phyloP scores from a whole-genome alignment of 2,329 filamentous ascomycete genomes.

The Knoxdaviesia capensis region DNA sequence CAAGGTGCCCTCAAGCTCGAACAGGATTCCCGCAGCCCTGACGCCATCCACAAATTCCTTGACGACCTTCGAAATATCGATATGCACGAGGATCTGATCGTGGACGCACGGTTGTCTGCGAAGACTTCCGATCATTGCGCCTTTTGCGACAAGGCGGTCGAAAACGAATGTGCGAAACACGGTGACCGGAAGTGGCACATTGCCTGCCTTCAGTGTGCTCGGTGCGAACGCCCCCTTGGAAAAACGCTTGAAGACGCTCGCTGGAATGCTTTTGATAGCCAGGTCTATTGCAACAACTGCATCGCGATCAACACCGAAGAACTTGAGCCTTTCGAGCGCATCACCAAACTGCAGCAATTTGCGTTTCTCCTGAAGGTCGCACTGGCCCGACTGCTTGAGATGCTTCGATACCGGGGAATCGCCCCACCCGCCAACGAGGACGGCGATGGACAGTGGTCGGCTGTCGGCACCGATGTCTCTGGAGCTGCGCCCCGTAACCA shows the following conservation, averaged over 20 bases:
- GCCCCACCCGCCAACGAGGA: constrained; percentile 60
- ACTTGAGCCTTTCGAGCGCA: constrained; percentile 39
- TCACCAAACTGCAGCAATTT: constrained; percentile 84
- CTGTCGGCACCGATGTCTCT: constrained; percentile 18
- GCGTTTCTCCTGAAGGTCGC: constrained; percentile 84
- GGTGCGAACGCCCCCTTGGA: constrained; percentile 44
- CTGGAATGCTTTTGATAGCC: constrained; percentile 47
- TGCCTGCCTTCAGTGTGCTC: constrained; percentile 58
- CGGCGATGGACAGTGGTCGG: constrained; percentile 31
- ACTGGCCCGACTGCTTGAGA: constrained; percentile 71
- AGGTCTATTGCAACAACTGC: constrained; percentile 53
- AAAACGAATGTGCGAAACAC: constrained; percentile 72
- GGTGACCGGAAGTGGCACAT: constrained; percentile 69
- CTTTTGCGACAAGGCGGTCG: constrained; percentile 67
- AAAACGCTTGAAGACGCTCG: constrained; percentile 47
- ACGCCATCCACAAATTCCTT: constrained; percentile 66
- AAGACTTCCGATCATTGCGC: constrained; percentile 72
- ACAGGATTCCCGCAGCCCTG: constrained; percentile 53
- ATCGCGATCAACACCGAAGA: constrained; percentile 32
- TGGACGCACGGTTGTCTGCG: constrained; percentile 46
- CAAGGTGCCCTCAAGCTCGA: constrained; percentile 86
- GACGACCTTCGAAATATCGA: constrained; percentile 60
- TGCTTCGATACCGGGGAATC: constrained; percentile 64
- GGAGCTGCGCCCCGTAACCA: not conserved
- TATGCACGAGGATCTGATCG: constrained; percentile 41